These are phyloP conservation scores for Phytophthora europaea DNA, from an alignment of 352 stramenopile species.

Conservation along the genomic window DNA sequence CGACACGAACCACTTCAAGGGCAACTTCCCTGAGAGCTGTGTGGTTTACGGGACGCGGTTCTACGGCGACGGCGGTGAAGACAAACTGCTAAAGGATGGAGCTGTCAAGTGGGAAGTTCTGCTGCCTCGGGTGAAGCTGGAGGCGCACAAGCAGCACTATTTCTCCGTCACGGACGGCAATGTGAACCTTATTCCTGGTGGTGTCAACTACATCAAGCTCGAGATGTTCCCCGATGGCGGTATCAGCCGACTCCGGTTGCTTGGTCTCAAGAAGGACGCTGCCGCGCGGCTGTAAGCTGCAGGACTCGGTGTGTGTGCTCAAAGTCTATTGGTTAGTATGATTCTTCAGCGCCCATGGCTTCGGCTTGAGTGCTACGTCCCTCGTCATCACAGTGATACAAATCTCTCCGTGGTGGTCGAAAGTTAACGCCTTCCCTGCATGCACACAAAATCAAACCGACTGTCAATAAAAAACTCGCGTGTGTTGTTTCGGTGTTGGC, in stretches of 20 bases:
- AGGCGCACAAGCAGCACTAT: constrained; percentile 88
- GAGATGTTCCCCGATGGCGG: constrained; percentile 96
- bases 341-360: constrained; percentile 40
- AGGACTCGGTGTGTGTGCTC: neutral
- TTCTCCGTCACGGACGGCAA: constrained; percentile 74
- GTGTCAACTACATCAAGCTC: constrained; percentile 94
- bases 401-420: constrained; percentile 36
- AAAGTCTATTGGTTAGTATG: constrained; percentile 30
- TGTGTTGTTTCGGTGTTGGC: neutral
- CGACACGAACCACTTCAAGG: constrained; percentile 96
- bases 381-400: constrained; percentile 24
- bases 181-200: constrained; percentile 62
- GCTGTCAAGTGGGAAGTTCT: constrained; percentile 85
- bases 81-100: constrained; percentile 43
- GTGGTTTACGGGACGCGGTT: constrained; percentile 79
- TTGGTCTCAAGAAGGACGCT: constrained; percentile 71
- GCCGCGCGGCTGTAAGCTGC: constrained; percentile 42
- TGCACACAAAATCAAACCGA: constrained; percentile 8
- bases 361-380: constrained; percentile 4
- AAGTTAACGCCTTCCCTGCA: constrained; percentile 52
- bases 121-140: constrained; percentile 88
- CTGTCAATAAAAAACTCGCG: neutral
- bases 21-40: constrained; percentile 96
- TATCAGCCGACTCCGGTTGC: constrained; percentile 91
- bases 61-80: constrained; percentile 38